Base-by-base conservation (phyloP, 768 basidiomycete genomes). In the Mycena galopus region DNA sequence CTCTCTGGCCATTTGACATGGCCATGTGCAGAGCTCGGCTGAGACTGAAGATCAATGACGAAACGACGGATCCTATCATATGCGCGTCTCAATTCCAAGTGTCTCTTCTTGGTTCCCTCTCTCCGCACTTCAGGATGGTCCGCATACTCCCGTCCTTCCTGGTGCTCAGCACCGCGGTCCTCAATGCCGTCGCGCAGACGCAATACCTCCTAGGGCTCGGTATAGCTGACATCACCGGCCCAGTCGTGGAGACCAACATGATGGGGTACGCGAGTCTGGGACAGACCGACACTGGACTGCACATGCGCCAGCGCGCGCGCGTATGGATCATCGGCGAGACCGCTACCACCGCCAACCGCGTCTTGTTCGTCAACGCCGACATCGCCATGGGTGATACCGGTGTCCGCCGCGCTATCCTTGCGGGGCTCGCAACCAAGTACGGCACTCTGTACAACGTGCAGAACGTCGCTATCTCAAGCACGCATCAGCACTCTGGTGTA, bases 171-270 rank as follows among this genome's bases (percentile, higher is more conserved):
- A 50, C 69, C 44, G 32, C 63, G 2, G 68, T 66, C 21, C 73
- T 69, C 50, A 32, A 57, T 66, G 73, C 68, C 17, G 72, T 74
- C 32, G 84, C 79, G 57, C 80, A 81, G 10, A 84, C 79, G 44
- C 85, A 87, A 78, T 91, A 91, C 80, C 81, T 91, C 32, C 78
- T 92, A 25, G 91, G 90, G 11, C 83, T 92, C 14, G 91, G 90
- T 89, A 90, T 89, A 73, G 93, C 88, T 25, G 94, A 94, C 71
- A 55, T 69, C 35, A 35, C 35, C 50, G 92, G 91, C 29, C 92
- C 93, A 4, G 89, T 94, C 21, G 93, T 94, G 7, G 93, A 95
- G 83, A 94, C 93, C n/a, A 94, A 93, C 73, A 92, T 94, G 91
- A 93, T 94, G 92, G 93, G 94, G 12, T 94, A 94, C 79, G 93